phyloP scores from a whole-genome alignment of 2,329 filamentous ascomycete genomes.

The Cytospora schulzeri region DNA sequence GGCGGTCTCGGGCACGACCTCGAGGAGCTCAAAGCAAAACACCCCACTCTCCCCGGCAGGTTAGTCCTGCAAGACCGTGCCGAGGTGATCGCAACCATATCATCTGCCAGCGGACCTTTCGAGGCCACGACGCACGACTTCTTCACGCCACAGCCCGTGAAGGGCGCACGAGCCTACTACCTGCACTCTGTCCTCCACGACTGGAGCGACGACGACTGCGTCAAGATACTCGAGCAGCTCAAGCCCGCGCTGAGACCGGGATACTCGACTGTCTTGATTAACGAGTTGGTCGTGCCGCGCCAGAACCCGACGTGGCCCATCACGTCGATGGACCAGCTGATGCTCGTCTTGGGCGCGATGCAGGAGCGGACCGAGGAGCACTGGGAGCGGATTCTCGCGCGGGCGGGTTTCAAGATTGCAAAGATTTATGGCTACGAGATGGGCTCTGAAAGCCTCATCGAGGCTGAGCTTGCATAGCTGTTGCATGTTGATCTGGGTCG shows the following conservation, averaged over 20 bases:
- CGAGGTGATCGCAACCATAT: conserved; percentile 36
- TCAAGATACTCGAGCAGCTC: conserved; percentile 19
- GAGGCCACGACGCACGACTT: conserved; percentile 39
- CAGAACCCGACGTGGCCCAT: conserved; percentile 39
- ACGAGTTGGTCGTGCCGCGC: conserved; percentile 42
- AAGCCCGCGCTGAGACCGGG: conserved; percentile 35
- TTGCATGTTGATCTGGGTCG: conserved; percentile 10
- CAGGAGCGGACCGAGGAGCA: conserved; percentile 36
- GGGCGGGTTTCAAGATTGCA: conserved; percentile 35
- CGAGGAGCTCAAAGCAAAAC: conserved; percentile 15
- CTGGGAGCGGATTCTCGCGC: conserved; percentile 35
- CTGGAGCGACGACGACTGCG: conserved; percentile 31
- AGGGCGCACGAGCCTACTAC: conserved; percentile 38
- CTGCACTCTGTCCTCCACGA: conserved; percentile 38
- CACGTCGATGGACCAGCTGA: conserved; percentile 40
- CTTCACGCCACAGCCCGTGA: conserved; percentile 43
- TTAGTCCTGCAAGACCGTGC: conserved; percentile 44
- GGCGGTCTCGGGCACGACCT: conserved; percentile 29
- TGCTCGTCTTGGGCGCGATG: conserved; percentile 39
- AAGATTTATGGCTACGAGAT: conserved; percentile 34
- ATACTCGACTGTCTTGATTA: conserved; percentile 42
- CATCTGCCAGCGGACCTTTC: conserved; percentile 31
- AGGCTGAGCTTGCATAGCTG: conserved; percentile 27
- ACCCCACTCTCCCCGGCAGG: conserved; percentile 16
- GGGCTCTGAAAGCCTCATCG: conserved; percentile 39